These are phyloP conservation scores for Geotrichum ghanense DNA, from an alignment of 805 yeast genomes.

Conservation along the genomic window DNA sequence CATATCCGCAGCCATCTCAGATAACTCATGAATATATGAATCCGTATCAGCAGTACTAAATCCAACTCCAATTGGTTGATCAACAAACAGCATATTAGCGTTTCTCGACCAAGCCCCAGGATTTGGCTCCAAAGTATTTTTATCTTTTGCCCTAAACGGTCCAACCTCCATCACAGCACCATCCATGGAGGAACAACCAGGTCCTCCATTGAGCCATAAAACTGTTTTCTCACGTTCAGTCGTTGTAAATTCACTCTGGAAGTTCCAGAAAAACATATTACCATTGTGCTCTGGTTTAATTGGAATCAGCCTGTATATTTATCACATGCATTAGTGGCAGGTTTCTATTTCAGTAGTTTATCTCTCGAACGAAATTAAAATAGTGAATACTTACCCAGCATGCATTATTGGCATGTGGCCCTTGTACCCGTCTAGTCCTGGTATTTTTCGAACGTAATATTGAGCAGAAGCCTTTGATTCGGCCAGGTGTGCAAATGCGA, in stretches of 20 bases:
- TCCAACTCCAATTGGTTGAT: conserved; percentile 94
- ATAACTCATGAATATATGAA: conserved; percentile 28
- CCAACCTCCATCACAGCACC: conserved; percentile 92
- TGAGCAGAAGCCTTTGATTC: conserved; percentile 15
- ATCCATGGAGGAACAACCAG: conserved; percentile 97
- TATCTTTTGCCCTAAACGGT: conserved; percentile 56
- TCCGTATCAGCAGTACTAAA: conserved; percentile 50
- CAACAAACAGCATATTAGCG: conserved; percentile 75
- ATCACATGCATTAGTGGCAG: conserved; percentile 38
- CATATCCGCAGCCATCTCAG: conserved; percentile 50
- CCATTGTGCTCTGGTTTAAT: conserved; percentile 42
- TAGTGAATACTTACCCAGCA: conserved; percentile 33
- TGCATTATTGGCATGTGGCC: conserved; percentile 32
- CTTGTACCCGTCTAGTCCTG: conserved; percentile 20
- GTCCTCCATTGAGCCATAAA: conserved; percentile 96
- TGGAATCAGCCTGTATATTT: conserved; percentile 38
- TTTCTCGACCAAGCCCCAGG: conserved; percentile 75
- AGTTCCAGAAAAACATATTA: conserved; percentile 71
- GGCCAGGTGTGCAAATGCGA: conserved; percentile 14
- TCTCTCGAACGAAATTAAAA: too few species aligned
- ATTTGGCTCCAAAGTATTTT: conserved; percentile 37
- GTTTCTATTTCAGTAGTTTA: too few species aligned
- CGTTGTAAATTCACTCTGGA: conserved; percentile 24
- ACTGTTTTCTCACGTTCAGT: conserved; percentile 28
- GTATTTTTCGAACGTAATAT: conserved; percentile 23